Evolutionary conservation across 2,329 filamentous ascomycete species (phyloP).

Genomic region (Chrysoporthe austroafricana): DNA sequence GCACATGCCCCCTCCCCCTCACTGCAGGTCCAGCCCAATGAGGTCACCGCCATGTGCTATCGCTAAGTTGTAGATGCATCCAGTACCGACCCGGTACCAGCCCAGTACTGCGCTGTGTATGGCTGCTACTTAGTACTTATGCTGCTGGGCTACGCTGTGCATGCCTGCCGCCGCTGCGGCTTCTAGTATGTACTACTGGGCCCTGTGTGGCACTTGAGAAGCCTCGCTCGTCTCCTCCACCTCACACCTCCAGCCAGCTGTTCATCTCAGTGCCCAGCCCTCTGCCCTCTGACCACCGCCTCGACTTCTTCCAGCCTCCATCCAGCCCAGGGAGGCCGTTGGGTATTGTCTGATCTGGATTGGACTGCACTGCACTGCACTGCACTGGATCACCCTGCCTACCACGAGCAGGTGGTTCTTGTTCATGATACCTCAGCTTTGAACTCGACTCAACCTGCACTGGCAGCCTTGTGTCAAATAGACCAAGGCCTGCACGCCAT

Average conservation of each 20-base stretch:
- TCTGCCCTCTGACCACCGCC: background rate
- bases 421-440: background rate
- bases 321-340: background rate
- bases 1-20: background rate
- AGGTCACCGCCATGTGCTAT: constrained; percentile 16
- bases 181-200: background rate
- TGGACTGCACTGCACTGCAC: background rate
- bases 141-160: too few relatives aligned
- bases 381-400: background rate
- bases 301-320: background rate
- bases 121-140: too few relatives aligned
- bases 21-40: constrained; percentile 10
- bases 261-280: background rate
- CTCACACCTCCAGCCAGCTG: background rate
- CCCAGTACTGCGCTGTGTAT: too few relatives aligned
- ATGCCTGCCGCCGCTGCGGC: too few relatives aligned
- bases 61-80: too few relatives aligned
- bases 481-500: background rate
- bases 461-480: background rate
- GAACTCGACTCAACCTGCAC: background rate
- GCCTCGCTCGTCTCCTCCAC: background rate
- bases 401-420: background rate
- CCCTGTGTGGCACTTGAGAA: background rate
- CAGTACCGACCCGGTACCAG: too few relatives aligned
- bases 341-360: background rate